Conservation (phyloP, 768 basidiomycete genomes). For the Boletus bicolor region DNA sequence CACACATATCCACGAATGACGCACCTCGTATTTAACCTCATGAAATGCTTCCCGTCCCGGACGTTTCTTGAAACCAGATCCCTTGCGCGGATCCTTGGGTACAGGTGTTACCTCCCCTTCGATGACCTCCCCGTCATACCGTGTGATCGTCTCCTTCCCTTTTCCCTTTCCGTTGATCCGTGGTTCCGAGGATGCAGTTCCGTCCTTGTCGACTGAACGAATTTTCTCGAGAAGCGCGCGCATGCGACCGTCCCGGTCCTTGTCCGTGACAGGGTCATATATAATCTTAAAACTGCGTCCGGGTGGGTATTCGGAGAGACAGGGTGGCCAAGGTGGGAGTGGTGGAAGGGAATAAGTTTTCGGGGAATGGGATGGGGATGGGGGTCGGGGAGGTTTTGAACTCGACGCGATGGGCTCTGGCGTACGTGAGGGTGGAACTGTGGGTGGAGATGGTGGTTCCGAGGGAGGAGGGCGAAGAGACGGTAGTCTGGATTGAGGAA, state of each 20-base stretch:
- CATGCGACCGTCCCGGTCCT: slow-evolving; percentile 38
- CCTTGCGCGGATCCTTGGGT: slow-evolving; percentile 55
- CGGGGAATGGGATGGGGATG: slow-evolving; percentile 22
- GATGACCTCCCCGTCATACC: slow-evolving; percentile 56
- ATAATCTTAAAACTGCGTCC: slow-evolving; percentile 58
- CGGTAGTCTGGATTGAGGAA: slow-evolving; percentile 28
- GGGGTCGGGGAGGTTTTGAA: slow-evolving; percentile 17
- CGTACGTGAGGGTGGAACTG: slow-evolving; percentile 26
- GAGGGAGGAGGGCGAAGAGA: slow-evolving; percentile 25
- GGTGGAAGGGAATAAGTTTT: slow-evolving; percentile 40
- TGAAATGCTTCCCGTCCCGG: slow-evolving; percentile 40
- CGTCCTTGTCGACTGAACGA: slow-evolving; percentile 31
- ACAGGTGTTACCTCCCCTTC: slow-evolving; percentile 40
- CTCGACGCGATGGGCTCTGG: slow-evolving; percentile 30
- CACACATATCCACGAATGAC: slow-evolving; percentile 12
- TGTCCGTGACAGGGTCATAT: slow-evolving; percentile 58
- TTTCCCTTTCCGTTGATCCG: slow-evolving; percentile 63
- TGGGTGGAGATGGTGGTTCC: slow-evolving; percentile 14
- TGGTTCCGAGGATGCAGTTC: slow-evolving; percentile 23
- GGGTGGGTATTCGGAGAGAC: slow-evolving; percentile 44
- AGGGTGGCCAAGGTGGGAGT: slow-evolving; percentile 55
- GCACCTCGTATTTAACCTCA: slow-evolving; percentile 55
- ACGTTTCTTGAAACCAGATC: slow-evolving; percentile 33
- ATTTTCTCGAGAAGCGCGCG: slow-evolving; percentile 42
- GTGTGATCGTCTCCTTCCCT: slow-evolving; percentile 53